A percentile compares a stretch with the other conserved stretches of the same genome.
Conservation (phyloP, 1,284 basidiomycete species). For the Leccinum glutinopallens region DNA sequence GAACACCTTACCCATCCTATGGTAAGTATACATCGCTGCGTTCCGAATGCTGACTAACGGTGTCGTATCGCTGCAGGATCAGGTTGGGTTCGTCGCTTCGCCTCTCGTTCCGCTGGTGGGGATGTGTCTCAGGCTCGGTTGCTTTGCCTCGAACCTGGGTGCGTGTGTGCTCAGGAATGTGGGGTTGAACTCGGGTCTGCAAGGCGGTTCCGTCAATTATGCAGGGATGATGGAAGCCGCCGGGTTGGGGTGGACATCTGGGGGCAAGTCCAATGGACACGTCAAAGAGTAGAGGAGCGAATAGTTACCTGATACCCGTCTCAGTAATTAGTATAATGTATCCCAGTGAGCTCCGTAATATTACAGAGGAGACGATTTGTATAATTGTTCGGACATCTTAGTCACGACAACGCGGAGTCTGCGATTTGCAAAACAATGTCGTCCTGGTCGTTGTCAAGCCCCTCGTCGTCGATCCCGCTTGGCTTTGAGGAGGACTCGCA, state of each 20-base stretch:
- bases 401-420: background rate
- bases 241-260: conserved; percentile 16
- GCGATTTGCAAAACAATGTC: conserved; percentile 29
- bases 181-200: conserved; percentile 29
- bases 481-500: conserved; percentile 40
- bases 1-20: conserved; percentile 30
- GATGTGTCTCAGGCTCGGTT: conserved; percentile 41
- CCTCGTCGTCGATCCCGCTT: conserved; percentile 32
- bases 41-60: conserved; percentile 7
- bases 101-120: conserved; percentile 48
- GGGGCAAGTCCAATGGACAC: conserved; percentile 15
- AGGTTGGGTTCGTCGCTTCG: conserved; percentile 51
- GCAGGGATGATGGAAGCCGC: conserved; percentile 28
- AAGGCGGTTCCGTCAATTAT: conserved; percentile 24
- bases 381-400: conserved; percentile 2
- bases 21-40: conserved; percentile 15
- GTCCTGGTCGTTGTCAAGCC: conserved; percentile 35
- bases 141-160: conserved; percentile 44
- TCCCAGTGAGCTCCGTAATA: background rate
- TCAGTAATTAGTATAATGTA: conserved; percentile 1
- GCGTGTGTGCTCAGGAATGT: conserved; percentile 42
- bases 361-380: background rate
- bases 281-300: conserved; percentile 21
- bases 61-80: conserved; percentile 41
- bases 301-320: background rate